Evolutionary conservation across 192 early-diverging fungal genomes (phyloP), one percentile per base, ranked within the genome.

Genomic region (Backusella mclennaniae): DNA sequence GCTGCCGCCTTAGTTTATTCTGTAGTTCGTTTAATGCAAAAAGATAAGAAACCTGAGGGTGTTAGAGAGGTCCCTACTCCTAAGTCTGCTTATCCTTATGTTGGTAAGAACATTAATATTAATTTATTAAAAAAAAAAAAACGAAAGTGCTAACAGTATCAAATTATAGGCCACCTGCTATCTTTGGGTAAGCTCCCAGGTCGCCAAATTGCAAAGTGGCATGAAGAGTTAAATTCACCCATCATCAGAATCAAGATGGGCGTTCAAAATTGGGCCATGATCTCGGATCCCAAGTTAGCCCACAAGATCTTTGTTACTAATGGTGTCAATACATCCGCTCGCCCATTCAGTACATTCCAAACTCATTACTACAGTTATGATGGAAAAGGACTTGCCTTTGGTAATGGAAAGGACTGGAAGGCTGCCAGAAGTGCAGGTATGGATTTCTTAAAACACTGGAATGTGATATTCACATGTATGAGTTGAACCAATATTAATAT

Each of bases 191-290:
- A 71, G 49, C 12, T 42, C 8, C 44, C 44, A 31, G 39, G 26
- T 49, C 41, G 26, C 7, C 26, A 41, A 26, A 31, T 49, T 5
- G 5, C 26, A 6, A 44, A 71, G 1, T 71, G 70, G 70, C 70
- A 71, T 31, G 42, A 71, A 8, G 29, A 49, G 17, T 71, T 49
- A 29, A 63, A 63, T 46, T 66, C 63, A 17, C 73, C 73, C 6
- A 63, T 74, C 23, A 36, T 74, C 1, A 35, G 42, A 23, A 66
- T 74, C 38, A 59, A 39, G n/a, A 74, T 74, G 73, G 73, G 73
- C 6, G 21, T 56, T 5, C 56, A 74, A 3, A 38, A 35, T 21
- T 74, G 73, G 73, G 36, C 41, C 31, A 19, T 56, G 23, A 74
- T 74, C 9, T 36, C 56, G 4, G 35, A 39, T 66, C 73, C 73